Evolutionary conservation across 805 yeast species (phyloP), one percentile per base, ranked within the genome.

Genomic region (Barnettozyma botsteinii): DNA sequence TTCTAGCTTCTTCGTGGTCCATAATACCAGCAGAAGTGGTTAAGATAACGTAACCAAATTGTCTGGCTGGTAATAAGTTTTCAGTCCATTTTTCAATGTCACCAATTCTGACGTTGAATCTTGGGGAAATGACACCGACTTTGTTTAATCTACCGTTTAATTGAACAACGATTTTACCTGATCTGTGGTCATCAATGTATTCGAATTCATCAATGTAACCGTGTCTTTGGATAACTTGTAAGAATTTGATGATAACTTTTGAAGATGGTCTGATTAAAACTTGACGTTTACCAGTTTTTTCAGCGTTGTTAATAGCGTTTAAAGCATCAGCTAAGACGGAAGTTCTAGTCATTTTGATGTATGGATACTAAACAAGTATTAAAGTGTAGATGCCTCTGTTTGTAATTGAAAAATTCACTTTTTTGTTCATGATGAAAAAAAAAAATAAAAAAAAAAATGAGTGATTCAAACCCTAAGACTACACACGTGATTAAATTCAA

Each of bases 1-100:
- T 85, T 83, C 95, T 86, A 66, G 98, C 98, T 79, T 89, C 97
- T 80, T 91, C 97, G 79, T 89, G 98, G 81, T 91, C 97, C 95
- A 89, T 88, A 65, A 89, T 89, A 77, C 98, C 98, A 62, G 97
- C 96, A 63, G 97, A 91, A 62, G 98, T 89, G 75, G 98, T 91
- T 70, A 89, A 81, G 73, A 89, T 85, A 66, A 89, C 89, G 83
- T 72, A 88, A 77, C 98, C 98, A 66, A 89, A 91, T 76, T 89
- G 98, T 84, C 98, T 87, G 57, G 98, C 95, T 71, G 98, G 98
- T 67, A 89, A 79, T 69, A 89, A 82, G 85, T 89, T 87, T 72
- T 82, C 95, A 61, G 96, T 87, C 98, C 98, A 89, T 77, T 86
- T 89, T 78, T 89, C 98, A 58, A 89, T 83, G 71, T 89, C 97